Evolutionary conservation across 768 basidiomycete genomes (phyloP).

Genomic region (Macrolepiota dolichaula): DNA sequence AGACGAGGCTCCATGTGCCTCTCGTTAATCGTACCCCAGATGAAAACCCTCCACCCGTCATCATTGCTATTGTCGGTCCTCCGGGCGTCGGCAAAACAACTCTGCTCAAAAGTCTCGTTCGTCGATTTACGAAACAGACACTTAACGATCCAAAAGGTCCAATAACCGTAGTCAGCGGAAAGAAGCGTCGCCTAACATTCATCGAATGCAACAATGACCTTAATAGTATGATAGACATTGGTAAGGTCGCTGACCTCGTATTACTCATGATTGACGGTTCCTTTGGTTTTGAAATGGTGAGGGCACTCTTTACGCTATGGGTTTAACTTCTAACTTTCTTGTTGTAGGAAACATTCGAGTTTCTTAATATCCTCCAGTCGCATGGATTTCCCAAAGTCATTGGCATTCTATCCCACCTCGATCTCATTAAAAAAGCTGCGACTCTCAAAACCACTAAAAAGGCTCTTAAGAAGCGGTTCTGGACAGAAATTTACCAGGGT

Average conservation of each 20-base stretch:
- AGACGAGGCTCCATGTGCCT: constrained; percentile 93
- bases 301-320: constrained; percentile 15
- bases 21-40: constrained; percentile 93
- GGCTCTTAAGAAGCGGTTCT: constrained; percentile 94
- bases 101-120: constrained; percentile 84
- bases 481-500: constrained; percentile 99
- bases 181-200: constrained; percentile 90
- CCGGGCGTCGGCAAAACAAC: constrained; percentile 97
- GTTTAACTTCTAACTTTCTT: not conserved
- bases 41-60: constrained; percentile 86
- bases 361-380: constrained; percentile 93
- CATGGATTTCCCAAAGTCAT: constrained; percentile 99
- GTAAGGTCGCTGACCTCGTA: constrained; percentile 94
- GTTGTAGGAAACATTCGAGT: constrained; percentile 93
- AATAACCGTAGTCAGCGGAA: constrained; percentile 91
- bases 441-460: constrained; percentile 90
- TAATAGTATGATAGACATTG: constrained; percentile 98
- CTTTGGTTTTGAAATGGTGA: constrained; percentile 98
- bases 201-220: constrained; percentile 97
- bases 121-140: constrained; percentile 92
- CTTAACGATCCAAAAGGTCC: constrained; percentile 88
- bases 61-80: constrained; percentile 94
- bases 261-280: constrained; percentile 97
- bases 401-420: constrained; percentile 92
- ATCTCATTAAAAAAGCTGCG: constrained; percentile 90